Conservation (phyloP, 2,329 filamentous ascomycete species). For the Tetracladium maxilliforme region DNA sequence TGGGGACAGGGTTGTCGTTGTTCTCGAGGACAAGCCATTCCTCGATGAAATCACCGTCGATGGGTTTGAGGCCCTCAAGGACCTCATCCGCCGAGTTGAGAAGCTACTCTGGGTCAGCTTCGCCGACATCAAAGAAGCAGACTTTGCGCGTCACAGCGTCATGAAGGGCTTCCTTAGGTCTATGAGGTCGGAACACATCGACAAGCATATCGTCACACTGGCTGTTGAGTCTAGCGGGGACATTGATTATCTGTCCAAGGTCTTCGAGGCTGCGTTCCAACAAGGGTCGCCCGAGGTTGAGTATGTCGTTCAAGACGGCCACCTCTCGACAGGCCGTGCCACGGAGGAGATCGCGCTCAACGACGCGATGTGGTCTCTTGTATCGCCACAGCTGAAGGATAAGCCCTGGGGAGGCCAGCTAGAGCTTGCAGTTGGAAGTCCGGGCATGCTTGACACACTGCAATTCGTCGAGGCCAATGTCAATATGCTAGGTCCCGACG, state of each 20-base stretch:
- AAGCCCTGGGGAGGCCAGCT: too few species aligned
- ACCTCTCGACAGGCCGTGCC: slow-evolving; percentile 2
- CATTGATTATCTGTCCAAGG: too few species aligned
- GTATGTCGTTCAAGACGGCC: slow-evolving; percentile 2
- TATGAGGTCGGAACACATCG: slow-evolving; percentile 11
- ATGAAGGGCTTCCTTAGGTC: slow-evolving; percentile 12
- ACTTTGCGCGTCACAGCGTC: slow-evolving; percentile 6
- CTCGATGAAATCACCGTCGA: slow-evolving; percentile 10
- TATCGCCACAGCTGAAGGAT: too few species aligned
- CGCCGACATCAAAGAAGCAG: slow-evolving; percentile 4
- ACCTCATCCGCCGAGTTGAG: slow-evolving; percentile 6
- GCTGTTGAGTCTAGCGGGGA: too few species aligned
- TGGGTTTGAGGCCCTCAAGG: slow-evolving; percentile 8
- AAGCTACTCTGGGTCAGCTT: slow-evolving; percentile 13
- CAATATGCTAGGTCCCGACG: slow-evolving; percentile 1
- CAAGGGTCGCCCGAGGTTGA: slow-evolving; percentile 12
- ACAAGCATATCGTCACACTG: slow-evolving; percentile 10
- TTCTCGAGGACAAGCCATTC: slow-evolving; percentile 9
- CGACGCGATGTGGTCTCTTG: too few species aligned
- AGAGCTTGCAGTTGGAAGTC: slow-evolving; percentile 4
- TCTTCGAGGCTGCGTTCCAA: too few species aligned
- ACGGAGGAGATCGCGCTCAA: background rate
- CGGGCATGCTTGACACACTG: slow-evolving; percentile 9
- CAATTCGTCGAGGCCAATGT: slow-evolving; percentile 9
- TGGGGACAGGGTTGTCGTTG: slow-evolving; percentile 9